Percentiles rank a stretch among this genome's conserved stretches.
Conservation (phyloP, 2,329 filamentous ascomycete species). For the Sporothrix dimorphospora region DNA sequence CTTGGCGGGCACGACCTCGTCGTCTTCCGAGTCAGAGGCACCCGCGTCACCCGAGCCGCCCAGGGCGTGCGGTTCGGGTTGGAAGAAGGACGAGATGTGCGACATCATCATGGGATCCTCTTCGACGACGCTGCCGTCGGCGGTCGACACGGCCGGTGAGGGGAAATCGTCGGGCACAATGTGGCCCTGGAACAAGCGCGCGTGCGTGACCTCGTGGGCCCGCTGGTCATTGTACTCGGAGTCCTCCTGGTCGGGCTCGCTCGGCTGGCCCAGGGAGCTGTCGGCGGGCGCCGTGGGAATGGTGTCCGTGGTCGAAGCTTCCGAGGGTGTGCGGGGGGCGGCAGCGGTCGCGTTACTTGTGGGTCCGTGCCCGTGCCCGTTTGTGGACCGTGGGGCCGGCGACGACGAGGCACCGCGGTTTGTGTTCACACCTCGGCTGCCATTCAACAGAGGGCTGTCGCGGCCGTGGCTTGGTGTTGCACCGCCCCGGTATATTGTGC, state of each 20-base stretch:
- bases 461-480: background rate
- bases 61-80: conserved; percentile 68
- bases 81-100: conserved; percentile 77
- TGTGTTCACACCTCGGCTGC: background rate
- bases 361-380: background rate
- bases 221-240: conserved; percentile 74
- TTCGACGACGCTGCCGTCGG: conserved; percentile 66
- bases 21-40: conserved; percentile 88
- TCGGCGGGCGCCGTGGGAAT: background rate
- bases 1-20: conserved; percentile 67
- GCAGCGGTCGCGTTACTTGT: background rate
- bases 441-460: background rate
- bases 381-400: background rate
- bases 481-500: conserved; percentile 20
- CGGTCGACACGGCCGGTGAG: conserved; percentile 72
- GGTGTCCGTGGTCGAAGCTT: conserved; percentile 11
- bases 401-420: background rate
- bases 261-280: conserved; percentile 26
- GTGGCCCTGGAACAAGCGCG: conserved; percentile 88
- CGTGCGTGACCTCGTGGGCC: conserved; percentile 87
- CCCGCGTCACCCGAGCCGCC: conserved; percentile 83
- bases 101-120: conserved; percentile 83
- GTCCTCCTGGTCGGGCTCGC: conserved; percentile 45
- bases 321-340: background rate
- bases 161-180: conserved; percentile 93